Conservation (phyloP, 148 eudicot species). For the Fallopia convolvulus region DNA sequence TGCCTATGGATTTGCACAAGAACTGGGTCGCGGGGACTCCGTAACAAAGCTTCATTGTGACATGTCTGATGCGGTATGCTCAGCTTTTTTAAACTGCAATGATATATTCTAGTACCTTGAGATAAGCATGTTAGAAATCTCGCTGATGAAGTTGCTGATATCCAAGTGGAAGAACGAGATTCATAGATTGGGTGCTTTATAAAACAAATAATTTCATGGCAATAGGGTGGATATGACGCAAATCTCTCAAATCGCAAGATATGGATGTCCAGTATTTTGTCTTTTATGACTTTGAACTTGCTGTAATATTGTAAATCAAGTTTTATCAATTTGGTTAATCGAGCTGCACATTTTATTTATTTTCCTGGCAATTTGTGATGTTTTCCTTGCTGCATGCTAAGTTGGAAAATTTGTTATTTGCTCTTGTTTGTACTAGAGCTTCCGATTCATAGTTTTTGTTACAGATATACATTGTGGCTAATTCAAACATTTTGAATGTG, state of each 20-base stretch:
- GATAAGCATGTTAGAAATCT: not conserved
- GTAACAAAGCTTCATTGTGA: conserved; percentile 64
- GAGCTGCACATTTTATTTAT: not conserved
- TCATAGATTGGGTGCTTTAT: not conserved
- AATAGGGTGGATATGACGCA: not conserved
- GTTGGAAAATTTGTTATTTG: not conserved
- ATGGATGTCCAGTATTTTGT: not conserved
- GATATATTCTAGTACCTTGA: not conserved
- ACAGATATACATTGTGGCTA: not conserved
- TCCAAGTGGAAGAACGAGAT: no score
- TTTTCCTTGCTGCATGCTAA: not conserved
- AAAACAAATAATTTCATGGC: not conserved
- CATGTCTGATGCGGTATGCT: conserved; percentile 64
- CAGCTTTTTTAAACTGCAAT: not conserved
- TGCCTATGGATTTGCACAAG: conserved; percentile 59
- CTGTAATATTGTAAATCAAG: no score
- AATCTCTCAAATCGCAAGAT: not conserved
- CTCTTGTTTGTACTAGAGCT: not conserved
- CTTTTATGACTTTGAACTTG: no score
- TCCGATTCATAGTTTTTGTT: not conserved
- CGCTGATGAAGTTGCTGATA: not conserved
- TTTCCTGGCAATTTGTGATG: not conserved
- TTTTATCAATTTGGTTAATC: not conserved
- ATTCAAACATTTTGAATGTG: not conserved
- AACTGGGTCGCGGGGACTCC: conserved; percentile 72